Percentiles rank a stretch among this genome's conserved stretches.
Conservation (phyloP, 2,329 filamentous ascomycete species). For the Atkinsonella hypoxylon region DNA sequence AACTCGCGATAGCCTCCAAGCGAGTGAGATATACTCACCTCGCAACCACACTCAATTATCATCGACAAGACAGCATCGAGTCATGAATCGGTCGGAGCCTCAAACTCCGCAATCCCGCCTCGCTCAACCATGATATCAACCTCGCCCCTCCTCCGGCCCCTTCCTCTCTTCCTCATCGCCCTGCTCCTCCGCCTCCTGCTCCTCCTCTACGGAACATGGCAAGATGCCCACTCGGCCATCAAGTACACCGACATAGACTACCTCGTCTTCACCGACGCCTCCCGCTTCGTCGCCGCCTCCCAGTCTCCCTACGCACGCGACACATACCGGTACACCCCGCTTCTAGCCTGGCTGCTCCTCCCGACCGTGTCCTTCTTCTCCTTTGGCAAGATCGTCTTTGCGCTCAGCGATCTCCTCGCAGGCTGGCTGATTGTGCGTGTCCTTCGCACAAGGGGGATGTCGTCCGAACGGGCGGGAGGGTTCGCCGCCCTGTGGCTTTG, state of each 20-base stretch:
- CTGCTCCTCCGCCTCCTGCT: slow-evolving; percentile 58
- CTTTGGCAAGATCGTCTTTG: slow-evolving; percentile 81
- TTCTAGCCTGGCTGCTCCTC: slow-evolving; percentile 81
- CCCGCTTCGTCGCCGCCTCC: slow-evolving; percentile 58
- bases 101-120: slow-evolving; percentile 3
- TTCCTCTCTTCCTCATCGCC: slow-evolving; percentile 42
- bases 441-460: slow-evolving; percentile 32
- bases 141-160: slow-evolving; percentile 19
- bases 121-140: slow-evolving; percentile 5
- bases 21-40: no score
- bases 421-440: slow-evolving; percentile 57
- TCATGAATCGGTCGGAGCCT: not conserved
- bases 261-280: slow-evolving; percentile 91
- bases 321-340: slow-evolving; percentile 92
- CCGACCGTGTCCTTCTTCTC: slow-evolving; percentile 73
- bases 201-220: slow-evolving; percentile 80
- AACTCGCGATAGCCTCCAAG: no score
- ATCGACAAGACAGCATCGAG: not conserved
- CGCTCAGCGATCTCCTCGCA: slow-evolving; percentile 68
- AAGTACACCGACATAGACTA: slow-evolving; percentile 99
- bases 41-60: not conserved
- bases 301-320: slow-evolving; percentile 75
- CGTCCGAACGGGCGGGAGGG: slow-evolving; percentile 45
- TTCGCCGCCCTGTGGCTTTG: slow-evolving; percentile 86
- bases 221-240: slow-evolving; percentile 81